Evolutionary conservation across 2,329 filamentous ascomycete species (phyloP), one percentile per base, ranked within the genome.

Genomic region (Lanzia echinophila): DNA sequence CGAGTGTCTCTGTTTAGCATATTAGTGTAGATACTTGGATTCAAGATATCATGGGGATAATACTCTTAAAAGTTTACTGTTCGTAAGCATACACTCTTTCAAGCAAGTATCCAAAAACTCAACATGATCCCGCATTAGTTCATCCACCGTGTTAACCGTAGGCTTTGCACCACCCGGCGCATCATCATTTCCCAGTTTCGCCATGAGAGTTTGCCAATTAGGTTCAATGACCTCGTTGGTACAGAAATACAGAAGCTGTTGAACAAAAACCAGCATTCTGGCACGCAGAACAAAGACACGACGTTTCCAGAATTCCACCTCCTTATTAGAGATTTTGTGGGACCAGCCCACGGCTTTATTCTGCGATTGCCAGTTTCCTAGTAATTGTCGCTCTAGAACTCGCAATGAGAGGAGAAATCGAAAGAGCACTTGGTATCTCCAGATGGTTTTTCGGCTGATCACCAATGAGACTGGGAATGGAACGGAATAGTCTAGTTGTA

Each of bases 61-160:
- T 78, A 96, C 92, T 72, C 90, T 86, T 5, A 99, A 74, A 6
- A 97, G 78, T 72, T 96, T 96, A 67, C 88, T 90, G 70, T 99
- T 96, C 20, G 94, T 97, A 60, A 99, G 78, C 90, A 97, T 97
- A 74, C 94, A 96, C 73, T 96, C 94, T 72, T 97, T 97, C 65
- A 99, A 76, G 69, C 92, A 97, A 4, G 94, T 97, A 64, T 96
- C 94, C 44, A 99, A 74, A 70, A 99, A 97, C 71, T 97, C 92
- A 56, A 97, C 91, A 72, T 99, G 94, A 67, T 97, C 91, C 72
- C 97, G 90, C 94, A 99, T 99, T 67, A 99, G 73, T 72, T 97
- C 90, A 66, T 99, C 94, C 1, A 97, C 94, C 0, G 94, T 99
- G 33, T 90, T 73, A 44, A 73, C 75, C 22, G 47, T 28, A 22